Base-by-base conservation (phyloP, 768 basidiomycete genomes). In the Mycena pura region DNA sequence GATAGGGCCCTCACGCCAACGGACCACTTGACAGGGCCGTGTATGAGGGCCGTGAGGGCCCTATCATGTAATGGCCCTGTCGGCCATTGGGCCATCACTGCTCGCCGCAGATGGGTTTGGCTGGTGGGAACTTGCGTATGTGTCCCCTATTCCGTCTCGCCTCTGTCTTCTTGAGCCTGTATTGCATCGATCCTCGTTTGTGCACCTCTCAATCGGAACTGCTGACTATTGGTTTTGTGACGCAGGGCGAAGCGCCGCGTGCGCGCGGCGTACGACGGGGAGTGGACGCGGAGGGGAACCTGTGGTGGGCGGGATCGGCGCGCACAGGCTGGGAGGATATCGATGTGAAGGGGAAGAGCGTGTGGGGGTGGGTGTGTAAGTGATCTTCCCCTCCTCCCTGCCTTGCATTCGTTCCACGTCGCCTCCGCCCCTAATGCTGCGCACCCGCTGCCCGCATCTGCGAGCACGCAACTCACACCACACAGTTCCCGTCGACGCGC, bases 251-350 rank as follows among this genome's bases (percentile, higher is more conserved):
- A 83, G 62, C 76, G 75, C 31, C 73, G 69, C 31, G 83, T 78
- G 17, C 71, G 69, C 40, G 73, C 69, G 32, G 73, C 79, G 41
- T 96, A 92, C 89, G 86, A 93, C 64, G 74, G 76, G 24, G 94
- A 96, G 68, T 98, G 92, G 91, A 81, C 7, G 84, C 79, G 28
- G 95, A 96, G 69, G 94, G 91, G 0, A 88, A 95, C 70, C 74
- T 96, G 7, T 98, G 95, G 95, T 93, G 90, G 87, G 74, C 86
- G 32, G 95, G 91, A 25, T 84, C 80, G 63, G 60, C 66, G 43
- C 72, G 79, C 48, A 77, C 75, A 39, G 89, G 88, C 64, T 97
- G 95, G 95, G 82, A 84, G 65, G 84, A 86, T n/a, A n/a, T n/a
- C n/a, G n/a, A n/a, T 46, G 88, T 90, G 41, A 96, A 97, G 93